Conservation (phyloP, 257 asterid genomes). For the Penstemon eatonii region DNA sequence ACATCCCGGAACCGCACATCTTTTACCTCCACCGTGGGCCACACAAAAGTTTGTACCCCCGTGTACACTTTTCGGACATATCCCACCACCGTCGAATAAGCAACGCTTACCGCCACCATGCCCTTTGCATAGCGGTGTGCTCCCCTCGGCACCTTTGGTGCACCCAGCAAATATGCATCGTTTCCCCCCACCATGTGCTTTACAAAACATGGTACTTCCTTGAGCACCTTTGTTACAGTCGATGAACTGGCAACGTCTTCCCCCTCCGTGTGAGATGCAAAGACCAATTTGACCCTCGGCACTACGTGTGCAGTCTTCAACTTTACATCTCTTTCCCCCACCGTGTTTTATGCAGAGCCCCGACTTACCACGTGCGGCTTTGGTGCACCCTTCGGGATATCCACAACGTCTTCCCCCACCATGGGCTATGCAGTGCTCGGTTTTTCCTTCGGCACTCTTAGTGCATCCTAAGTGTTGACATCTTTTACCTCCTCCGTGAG, state of each 20-base stretch:
- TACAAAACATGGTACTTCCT: constrained; percentile 80
- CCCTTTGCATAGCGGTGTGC: constrained; percentile 89
- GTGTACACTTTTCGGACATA: constrained; percentile 90
- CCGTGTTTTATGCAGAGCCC: constrained; percentile 93
- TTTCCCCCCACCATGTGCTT: constrained; percentile 94
- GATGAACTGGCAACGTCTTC: constrained; percentile 66
- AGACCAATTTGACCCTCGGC: constrained; percentile 90
- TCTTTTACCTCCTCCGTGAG: constrained; percentile 88
- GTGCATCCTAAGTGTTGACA: constrained; percentile 84
- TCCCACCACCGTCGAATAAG: constrained; percentile 84
- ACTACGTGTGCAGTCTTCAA: constrained; percentile 80
- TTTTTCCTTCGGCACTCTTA: constrained; percentile 85
- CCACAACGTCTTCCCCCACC: constrained; percentile 88
- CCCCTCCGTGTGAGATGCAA: constrained; percentile 95
- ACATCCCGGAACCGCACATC: constrained; percentile 75
- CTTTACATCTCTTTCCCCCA: constrained; percentile 87
- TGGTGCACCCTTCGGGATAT: constrained; percentile 57
- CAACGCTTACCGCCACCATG: constrained; percentile 98
- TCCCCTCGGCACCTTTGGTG: constrained; percentile 90
- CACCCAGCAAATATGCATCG: constrained; percentile 85
- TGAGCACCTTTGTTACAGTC: constrained; percentile 78
- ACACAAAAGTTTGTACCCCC: constrained; percentile 91
- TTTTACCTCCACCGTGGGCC: constrained; percentile 93
- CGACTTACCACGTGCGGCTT: constrained; percentile 89
- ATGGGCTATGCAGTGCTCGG: constrained; percentile 79